Base-by-base conservation (phyloP, 2,329 filamentous ascomycete species). In the Colletotrichum orchidophilum region DNA sequence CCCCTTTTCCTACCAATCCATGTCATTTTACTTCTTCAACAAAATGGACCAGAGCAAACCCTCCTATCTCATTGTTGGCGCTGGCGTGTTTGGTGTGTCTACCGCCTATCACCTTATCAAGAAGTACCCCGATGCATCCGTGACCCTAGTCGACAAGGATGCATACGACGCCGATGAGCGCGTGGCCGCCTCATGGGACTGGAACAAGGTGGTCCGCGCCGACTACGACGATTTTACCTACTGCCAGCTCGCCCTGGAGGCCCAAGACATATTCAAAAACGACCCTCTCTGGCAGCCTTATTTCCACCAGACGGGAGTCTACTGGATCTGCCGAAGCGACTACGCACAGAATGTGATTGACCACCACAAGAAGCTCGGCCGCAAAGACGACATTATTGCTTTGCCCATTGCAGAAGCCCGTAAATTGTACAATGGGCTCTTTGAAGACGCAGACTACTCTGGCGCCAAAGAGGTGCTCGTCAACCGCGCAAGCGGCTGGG, bases 181-280 rank as follows among this genome's bases (percentile, higher is more conserved):
- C 3, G 81, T 85, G 27, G 91, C 90, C 35, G 92, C 92, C 0
- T 93, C 92, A 0, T 92, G 89, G 83, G 92, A 94, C 81, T 90
- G 91, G 87, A 93, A 92, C 82, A 93, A 93, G 79, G 90, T 92
- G 31, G 86, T 93, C 18, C 89, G 91, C 67, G 89, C 91, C 58
- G 91, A 93, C 78, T 93, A 93, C 80, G 84, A 88, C 66, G 89
- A 92, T 75, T 81, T 88, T 1, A 79, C 90, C 18, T 93, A 94
- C 82, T 90, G 88, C 78, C 80, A 86, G 60, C 84, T 94, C 24
- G 92, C 88, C 0, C 84, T 93, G 31, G 90, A 93, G 80, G 89
- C 92, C 0, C 89, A 91, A 75, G 87, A 90, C 62, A 80, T 88
- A 0, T 94, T 91, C 84, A 84, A 85, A 65, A 81, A 79, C 1